Percentiles rank a stretch among this genome's conserved stretches.
These are phyloP conservation scores for Phytophthora multivora DNA, from an alignment of 352 stramenopile genomes.

Conservation along the genomic window DNA sequence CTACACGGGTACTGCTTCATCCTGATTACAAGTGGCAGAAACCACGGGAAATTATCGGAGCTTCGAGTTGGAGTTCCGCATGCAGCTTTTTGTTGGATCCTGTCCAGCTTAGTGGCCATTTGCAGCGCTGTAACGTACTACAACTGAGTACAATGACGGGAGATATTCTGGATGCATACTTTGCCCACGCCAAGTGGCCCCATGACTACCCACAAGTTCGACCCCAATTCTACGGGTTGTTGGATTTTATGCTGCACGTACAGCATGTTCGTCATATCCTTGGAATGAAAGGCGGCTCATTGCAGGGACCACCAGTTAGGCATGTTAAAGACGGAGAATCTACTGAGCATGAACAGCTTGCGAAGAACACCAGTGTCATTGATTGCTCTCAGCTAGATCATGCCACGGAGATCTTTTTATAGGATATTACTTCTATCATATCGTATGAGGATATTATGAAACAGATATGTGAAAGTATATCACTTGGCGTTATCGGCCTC, in stretches of 20 bases:
- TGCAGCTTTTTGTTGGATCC: constrained; percentile 49
- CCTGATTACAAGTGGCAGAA: constrained; percentile 42
- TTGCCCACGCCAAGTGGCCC: constrained; percentile 39
- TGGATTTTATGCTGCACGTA: constrained; percentile 50
- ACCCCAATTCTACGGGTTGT: constrained; percentile 31
- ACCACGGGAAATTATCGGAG: constrained; percentile 54
- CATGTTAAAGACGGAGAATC: not conserved
- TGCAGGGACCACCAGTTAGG: constrained; percentile 2
- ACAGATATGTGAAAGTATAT: too few species aligned
- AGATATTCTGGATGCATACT: constrained; percentile 44
- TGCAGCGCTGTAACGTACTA: constrained; percentile 20
- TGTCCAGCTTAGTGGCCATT: constrained; percentile 20
- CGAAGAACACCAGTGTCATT: constrained; percentile 24
- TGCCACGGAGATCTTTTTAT: too few species aligned
- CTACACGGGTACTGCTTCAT: constrained; percentile 45
- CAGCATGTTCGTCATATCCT: constrained; percentile 39
- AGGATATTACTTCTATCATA: not conserved
- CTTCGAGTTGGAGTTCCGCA: constrained; percentile 58
- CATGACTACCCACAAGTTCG: constrained; percentile 33
- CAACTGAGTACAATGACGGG: not conserved
- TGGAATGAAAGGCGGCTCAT: constrained; percentile 25
- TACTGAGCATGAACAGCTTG: constrained; percentile 5
- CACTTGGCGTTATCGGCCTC: not conserved
- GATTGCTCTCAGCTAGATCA: constrained; percentile 3
- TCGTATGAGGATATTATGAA: not conserved